Percentiles rank a stretch among this genome's conserved stretches.
Conservation (phyloP, 805 yeast species). For the Kurtzmaniella fragi region DNA sequence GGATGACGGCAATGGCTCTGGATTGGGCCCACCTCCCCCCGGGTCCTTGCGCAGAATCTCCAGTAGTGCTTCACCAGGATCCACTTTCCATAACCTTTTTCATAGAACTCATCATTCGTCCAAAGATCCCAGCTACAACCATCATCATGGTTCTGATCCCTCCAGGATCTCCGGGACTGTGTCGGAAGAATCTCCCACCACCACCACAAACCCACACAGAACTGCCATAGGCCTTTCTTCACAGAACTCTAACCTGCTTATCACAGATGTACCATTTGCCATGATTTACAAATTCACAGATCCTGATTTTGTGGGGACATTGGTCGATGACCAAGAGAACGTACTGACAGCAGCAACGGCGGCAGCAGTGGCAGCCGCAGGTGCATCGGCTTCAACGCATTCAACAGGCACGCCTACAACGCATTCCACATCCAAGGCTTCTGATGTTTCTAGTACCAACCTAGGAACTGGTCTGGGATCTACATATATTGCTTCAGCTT, state of each 20-base stretch:
- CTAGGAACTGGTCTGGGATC: background rate
- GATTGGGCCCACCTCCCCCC: conserved; percentile 11
- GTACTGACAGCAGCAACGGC: conserved; percentile 9
- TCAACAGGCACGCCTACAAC: background rate
- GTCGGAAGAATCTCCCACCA: conserved; percentile 1
- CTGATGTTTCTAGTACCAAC: background rate
- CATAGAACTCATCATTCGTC: conserved; percentile 19
- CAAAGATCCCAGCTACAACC: background rate
- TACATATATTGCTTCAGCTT: background rate
- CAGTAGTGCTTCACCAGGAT: conserved; percentile 25
- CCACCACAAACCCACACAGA: conserved; percentile 10
- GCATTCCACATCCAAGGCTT: too few species aligned
- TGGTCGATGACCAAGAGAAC: conserved; percentile 13
- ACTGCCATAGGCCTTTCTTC: conserved; percentile 26
- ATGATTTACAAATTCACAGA: conserved; percentile 29
- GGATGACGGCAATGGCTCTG: conserved; percentile 5
- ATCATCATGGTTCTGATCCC: background rate
- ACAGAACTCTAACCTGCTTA: conserved; percentile 28
- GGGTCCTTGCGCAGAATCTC: conserved; percentile 11
- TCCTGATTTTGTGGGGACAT: conserved; percentile 16
- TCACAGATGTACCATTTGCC: conserved; percentile 26
- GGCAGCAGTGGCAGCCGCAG: conserved; percentile 1
- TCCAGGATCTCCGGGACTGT: conserved; percentile 4
- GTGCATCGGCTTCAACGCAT: background rate
- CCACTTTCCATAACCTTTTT: conserved; percentile 29